Base-by-base conservation (phyloP, 768 basidiomycete species). In the Tricholoma saponaceum region DNA sequence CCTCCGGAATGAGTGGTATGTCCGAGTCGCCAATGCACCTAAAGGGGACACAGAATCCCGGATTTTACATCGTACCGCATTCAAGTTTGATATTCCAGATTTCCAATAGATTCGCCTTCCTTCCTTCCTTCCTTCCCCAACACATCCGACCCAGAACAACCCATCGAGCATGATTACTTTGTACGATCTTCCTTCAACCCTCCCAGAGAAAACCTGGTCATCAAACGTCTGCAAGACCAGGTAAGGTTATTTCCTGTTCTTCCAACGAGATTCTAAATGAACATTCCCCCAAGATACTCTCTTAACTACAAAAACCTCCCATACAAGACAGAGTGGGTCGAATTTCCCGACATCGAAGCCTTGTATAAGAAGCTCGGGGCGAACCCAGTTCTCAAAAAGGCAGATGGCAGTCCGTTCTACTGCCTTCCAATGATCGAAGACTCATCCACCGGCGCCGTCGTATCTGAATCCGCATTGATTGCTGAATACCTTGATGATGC, bases 151-250 rank as follows among this genome's bases (percentile, higher is more conserved):
- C 28, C 28, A 30, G 4, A 4, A 30, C 4, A 30, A 30, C 28
- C 28, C 28, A 30, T 30, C 28, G 23, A 35, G 28, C 43, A 32
- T 46, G 43, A 74, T 77, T 57, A 67, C 64, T 18, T 66, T 80
- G 46, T 82, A 80, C 66, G 81, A 81, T 55, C 74, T 82, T 41
- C 74, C 76, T 20, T 70, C 72, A 33, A 68, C 62, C 39, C 52
- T 69, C 5, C 54, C 62, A 1, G 54, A 6, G 49, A 67, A 64
- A 4, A 68, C 72, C 7, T 80, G 76, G 73, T 76, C 77, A 4
- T 75, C 78, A 7, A 81, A 79, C 58, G 73, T 73, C 32, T 77
- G 74, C 74, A 80, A 78, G 63, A 66, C 70, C 12, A 64, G 81
- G 80, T 76, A 32, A 46, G 69, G 5, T 14, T 5, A 1, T 37